A percentile compares a stretch with the other conserved stretches of the same genome.
phyloP scores from a whole-genome alignment of 495 filamentous ascomycete genomes.

The Saxophila tyrrhenica region DNA sequence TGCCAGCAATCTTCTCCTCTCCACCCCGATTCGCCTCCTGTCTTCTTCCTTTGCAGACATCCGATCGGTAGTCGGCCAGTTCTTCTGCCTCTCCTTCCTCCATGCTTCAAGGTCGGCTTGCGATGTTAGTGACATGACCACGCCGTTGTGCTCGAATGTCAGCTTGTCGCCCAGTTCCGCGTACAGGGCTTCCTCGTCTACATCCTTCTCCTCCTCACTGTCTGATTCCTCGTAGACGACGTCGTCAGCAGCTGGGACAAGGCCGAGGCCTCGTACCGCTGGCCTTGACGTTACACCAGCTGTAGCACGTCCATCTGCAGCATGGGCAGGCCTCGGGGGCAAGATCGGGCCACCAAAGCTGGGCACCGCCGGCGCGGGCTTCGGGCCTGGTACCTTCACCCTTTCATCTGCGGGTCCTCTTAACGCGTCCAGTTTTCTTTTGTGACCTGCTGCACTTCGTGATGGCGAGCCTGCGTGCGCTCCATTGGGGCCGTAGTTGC shows the following conservation, averaged over 20 bases:
- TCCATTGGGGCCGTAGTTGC: neutral
- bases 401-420: neutral
- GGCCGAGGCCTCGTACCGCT: constrained; percentile 40
- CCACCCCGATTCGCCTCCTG: constrained; percentile 7
- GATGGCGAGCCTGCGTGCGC: neutral
- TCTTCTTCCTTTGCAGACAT: constrained; percentile 35
- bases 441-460: constrained; percentile 11
- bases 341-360: constrained; percentile 50
- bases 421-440: constrained; percentile 17
- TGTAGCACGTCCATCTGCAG: constrained; percentile 24
- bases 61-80: constrained; percentile 63
- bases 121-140: constrained; percentile 34
- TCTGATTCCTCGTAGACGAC: constrained; percentile 17
- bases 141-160: constrained; percentile 28
- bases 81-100: constrained; percentile 67
- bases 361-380: constrained; percentile 42
- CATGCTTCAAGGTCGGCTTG: constrained; percentile 63
- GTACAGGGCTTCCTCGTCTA: constrained; percentile 58
- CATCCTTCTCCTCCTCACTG: constrained; percentile 60
- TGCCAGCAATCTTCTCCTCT: constrained; percentile 11
- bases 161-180: constrained; percentile 19
- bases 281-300: neutral
- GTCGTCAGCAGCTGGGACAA: constrained; percentile 63
- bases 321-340: constrained; percentile 38
- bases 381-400: neutral